Conservation (phyloP, 2,329 filamentous ascomycete genomes). For the Aspergillus ibericus region DNA sequence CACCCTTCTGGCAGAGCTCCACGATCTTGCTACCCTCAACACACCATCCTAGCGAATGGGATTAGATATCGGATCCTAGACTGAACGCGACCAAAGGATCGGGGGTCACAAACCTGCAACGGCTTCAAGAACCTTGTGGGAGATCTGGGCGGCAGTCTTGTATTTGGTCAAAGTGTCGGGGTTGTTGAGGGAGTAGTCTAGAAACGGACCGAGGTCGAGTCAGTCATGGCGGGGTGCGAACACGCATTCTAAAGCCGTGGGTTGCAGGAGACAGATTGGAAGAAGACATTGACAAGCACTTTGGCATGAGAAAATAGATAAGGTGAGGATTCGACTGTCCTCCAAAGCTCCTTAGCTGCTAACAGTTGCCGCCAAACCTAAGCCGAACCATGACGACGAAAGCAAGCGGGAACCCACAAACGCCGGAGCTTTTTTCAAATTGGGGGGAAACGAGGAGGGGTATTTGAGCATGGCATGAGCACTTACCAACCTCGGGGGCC, state of each 20-base stretch:
- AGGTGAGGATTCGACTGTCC: background rate
- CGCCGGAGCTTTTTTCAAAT: slow-evolving; percentile 32
- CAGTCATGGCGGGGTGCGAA: slow-evolving; percentile 17
- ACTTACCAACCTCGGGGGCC: slow-evolving; percentile 45
- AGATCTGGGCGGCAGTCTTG: slow-evolving; percentile 93
- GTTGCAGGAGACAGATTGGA: background rate
- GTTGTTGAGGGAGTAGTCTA: slow-evolving; percentile 88
- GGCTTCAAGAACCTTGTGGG: slow-evolving; percentile 88
- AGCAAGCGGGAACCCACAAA: slow-evolving; percentile 34
- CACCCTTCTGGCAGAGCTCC: slow-evolving; percentile 90
- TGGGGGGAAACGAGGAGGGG: slow-evolving; percentile 24
- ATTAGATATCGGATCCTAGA: slow-evolving; percentile 22
- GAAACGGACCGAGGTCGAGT: slow-evolving; percentile 13
- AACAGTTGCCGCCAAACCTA: slow-evolving; percentile 1
- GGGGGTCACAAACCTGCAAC: slow-evolving; percentile 59
- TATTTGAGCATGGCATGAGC: slow-evolving; percentile 11
- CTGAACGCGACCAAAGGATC: background rate
- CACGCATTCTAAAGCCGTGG: background rate
- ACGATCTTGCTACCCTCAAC: slow-evolving; percentile 89
- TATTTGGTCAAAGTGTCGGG: slow-evolving; percentile 97
- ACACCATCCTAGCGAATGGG: slow-evolving; percentile 57
- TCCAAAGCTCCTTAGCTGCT: slow-evolving; percentile 2
- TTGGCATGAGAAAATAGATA: background rate
- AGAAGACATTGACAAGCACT: background rate
- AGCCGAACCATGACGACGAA: slow-evolving; percentile 18